Conservation (phyloP, 108 stramenopile species). For the Epipyxis sp. region DNA sequence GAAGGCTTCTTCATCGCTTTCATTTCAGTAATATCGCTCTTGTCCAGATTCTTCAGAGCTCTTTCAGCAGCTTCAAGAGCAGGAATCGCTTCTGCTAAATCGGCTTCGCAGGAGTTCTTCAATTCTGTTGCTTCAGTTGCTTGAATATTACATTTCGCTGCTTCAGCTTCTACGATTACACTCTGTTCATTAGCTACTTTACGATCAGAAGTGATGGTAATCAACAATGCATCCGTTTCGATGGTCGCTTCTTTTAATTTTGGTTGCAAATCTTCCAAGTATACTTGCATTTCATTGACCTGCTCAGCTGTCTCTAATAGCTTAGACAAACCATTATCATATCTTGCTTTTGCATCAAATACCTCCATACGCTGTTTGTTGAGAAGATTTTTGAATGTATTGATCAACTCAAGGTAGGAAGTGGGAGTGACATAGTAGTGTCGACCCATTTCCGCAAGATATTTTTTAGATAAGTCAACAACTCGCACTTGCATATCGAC, state of each 20-base stretch:
- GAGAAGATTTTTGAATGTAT: slow-evolving; percentile 57
- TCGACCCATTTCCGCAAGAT: slow-evolving; percentile 55
- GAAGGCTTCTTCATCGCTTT: slow-evolving; percentile 66
- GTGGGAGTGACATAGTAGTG: slow-evolving; percentile 70
- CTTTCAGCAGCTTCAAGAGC: slow-evolving; percentile 56
- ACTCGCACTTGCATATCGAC: slow-evolving; percentile 63
- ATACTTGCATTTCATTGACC: slow-evolving; percentile 59
- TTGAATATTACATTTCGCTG: slow-evolving; percentile 50
- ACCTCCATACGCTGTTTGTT: slow-evolving; percentile 46
- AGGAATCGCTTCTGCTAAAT: slow-evolving; percentile 63
- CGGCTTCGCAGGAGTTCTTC: slow-evolving; percentile 54
- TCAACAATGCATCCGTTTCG: slow-evolving; percentile 57
- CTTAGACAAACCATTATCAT: slow-evolving; percentile 61
- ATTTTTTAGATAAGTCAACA: slow-evolving; percentile 42
- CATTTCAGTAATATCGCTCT: slow-evolving; percentile 58
- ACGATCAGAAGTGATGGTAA: slow-evolving; percentile 54
- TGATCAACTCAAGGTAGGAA: slow-evolving; percentile 64
- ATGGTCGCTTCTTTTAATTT: slow-evolving; percentile 59
- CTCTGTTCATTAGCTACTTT: slow-evolving; percentile 56
- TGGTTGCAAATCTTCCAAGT: slow-evolving; percentile 61
- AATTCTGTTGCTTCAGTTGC: slow-evolving; percentile 50
- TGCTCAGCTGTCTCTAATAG: slow-evolving; percentile 56
- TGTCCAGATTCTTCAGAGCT: slow-evolving; percentile 54
- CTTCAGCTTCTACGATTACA: slow-evolving; percentile 55
- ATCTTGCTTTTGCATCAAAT: slow-evolving; percentile 50